Percentiles rank a stretch among this genome's conserved stretches.
Conservation (phyloP, 306 rosid genomes). For the Cucumis cinereus region DNA sequence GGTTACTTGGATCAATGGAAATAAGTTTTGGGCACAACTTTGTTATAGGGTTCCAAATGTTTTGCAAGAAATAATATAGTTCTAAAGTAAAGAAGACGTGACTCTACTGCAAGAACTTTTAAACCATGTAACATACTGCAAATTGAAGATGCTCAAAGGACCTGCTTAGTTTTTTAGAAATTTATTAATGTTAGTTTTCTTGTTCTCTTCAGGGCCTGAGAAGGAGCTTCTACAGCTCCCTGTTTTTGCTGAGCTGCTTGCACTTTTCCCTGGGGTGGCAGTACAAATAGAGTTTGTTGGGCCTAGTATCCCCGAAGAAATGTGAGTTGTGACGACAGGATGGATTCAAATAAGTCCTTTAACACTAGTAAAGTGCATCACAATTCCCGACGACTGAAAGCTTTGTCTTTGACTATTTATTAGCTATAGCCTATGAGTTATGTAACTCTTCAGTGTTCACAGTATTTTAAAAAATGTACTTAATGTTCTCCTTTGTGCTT, state of each 20-base stretch:
- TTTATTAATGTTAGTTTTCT: too few species aligned
- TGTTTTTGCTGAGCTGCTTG: constrained; percentile 62
- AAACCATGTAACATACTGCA: neutral
- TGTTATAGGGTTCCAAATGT: neutral
- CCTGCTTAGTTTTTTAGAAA: too few species aligned
- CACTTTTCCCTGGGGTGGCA: constrained; percentile 54
- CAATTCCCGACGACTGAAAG: neutral
- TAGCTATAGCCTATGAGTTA: neutral
- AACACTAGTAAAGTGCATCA: neutral
- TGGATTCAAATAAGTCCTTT: neutral
- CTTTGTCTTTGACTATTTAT: neutral
- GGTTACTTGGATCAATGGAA: neutral
- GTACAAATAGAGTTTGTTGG: constrained; percentile 69
- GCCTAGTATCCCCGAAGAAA: constrained; percentile 60
- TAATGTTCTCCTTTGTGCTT: constrained; percentile 9
- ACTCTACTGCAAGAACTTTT: neutral
- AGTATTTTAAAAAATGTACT: neutral
- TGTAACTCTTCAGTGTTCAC: neutral
- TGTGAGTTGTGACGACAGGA: constrained; percentile 29
- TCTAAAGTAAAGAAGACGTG: neutral
- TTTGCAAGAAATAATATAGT: neutral
- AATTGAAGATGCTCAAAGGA: neutral
- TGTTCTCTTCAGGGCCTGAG: constrained; percentile 53
- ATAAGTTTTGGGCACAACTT: neutral
- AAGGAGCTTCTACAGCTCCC: constrained; percentile 77